Base-by-base conservation (phyloP, 768 basidiomycete genomes). In the Arthromyces matolae region DNA sequence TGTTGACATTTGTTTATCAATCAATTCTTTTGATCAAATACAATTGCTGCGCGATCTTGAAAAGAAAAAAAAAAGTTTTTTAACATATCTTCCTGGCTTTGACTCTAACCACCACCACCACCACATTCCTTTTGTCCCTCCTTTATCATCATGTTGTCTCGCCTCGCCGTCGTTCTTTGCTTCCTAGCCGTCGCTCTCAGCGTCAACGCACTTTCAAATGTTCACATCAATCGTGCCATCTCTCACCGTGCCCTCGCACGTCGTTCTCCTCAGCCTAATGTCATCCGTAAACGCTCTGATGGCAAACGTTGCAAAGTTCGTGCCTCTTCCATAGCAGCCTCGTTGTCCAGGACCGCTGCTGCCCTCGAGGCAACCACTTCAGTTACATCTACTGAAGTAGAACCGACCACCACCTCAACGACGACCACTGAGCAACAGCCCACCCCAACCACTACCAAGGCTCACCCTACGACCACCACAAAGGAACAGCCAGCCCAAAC, bases 221-320 rank as follows among this genome's bases (percentile, higher is more conserved):
- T 74, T 28, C 76, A 77, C 59, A 52, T 57, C 52, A 74, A 76
- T 52, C 69, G 65, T 44, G 70, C 67, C 37, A 28, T 80, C 46
- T 72, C 76, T 33, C 74, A 71, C 24, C 74, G 74, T 47, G 66
- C 70, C n/a, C 59, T 68, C 24, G 57, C 61, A 12, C 65, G 53
- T 8, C 61, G 65, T 19, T 42, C 61, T 37, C 54, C 54, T 42
- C 37, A 58, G 34, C 59, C 60, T 12, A 39, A 45, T 18, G 27
- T 45, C 35, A 54, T 60, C 27, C 59, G 62, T 45, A 67, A 53
- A 52, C 67, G 71, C 42, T 56, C 64, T 28, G 60, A 65, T 49
- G 46, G 53, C 32, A 68, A 61, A 60, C 68, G 71, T 32, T 74
- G 73, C 67, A 69, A 56, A 56, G 60, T 58, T 37, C 64, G 69